These are phyloP conservation scores for Porcisia deanei DNA, from an alignment of 208 protist genomes.

Conservation along the genomic window DNA sequence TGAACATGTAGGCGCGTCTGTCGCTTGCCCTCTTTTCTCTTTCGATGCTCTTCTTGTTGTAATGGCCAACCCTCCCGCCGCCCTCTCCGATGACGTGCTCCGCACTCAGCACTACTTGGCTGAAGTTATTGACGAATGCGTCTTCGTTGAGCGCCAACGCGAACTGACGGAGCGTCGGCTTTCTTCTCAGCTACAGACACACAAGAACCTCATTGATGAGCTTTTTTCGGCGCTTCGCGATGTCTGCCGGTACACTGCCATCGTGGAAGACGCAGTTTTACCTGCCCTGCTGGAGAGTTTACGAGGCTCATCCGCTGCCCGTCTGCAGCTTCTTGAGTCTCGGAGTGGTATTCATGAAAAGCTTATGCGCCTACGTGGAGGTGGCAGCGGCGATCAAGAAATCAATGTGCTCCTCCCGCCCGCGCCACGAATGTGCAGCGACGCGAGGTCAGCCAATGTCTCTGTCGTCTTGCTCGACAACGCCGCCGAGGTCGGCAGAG, in stretches of 20 bases:
- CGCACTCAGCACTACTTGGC: conserved; percentile 52
- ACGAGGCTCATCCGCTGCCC: conserved; percentile 1
- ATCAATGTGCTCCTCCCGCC: neutral
- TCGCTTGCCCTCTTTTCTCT: neutral
- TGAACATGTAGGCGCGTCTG: neutral
- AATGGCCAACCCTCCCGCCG: conserved; percentile 3
- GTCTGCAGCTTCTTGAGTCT: conserved; percentile 2
- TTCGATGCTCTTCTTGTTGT: neutral
- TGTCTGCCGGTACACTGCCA: conserved; percentile 21
- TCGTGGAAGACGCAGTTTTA: conserved; percentile 20
- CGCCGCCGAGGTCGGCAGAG: neutral
- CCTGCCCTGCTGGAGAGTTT: conserved; percentile 1
- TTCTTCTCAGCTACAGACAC: conserved; percentile 28
- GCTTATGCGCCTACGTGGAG: neutral
- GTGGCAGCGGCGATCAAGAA: neutral
- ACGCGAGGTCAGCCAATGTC: neutral
- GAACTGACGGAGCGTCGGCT: conserved; percentile 42
- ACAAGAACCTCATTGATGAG: conserved; percentile 24
- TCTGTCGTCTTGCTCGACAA: neutral
- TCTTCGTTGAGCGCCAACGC: conserved; percentile 71
- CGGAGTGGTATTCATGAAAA: conserved; percentile 3
- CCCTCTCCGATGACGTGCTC: conserved; percentile 18
- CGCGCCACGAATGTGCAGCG: neutral
- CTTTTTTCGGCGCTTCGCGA: conserved; percentile 19
- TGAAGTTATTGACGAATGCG: conserved; percentile 79